phyloP scores from a whole-genome alignment of 805 yeast genomes.

The Kluyveromyces nonfermentans region DNA sequence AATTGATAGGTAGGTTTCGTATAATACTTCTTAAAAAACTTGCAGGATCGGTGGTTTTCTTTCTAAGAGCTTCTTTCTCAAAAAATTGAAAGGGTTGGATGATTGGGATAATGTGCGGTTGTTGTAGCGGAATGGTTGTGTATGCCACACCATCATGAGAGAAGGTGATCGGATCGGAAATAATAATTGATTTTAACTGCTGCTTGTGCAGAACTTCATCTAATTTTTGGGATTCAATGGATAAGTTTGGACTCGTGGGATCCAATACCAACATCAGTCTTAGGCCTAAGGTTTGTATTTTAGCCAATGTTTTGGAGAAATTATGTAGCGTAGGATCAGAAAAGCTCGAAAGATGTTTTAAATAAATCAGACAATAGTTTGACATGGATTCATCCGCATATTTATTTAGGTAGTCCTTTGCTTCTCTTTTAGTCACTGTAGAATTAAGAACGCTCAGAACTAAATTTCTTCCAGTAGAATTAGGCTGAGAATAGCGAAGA shows the following conservation, averaged over 20 bases:
- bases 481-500: constrained; percentile 16
- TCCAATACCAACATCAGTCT: constrained; percentile 62
- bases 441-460: constrained; percentile 79
- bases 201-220: constrained; percentile 18
- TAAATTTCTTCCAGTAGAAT: constrained; percentile 41
- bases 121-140: constrained; percentile 21
- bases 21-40: constrained; percentile 26
- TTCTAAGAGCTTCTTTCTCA: constrained; percentile 34
- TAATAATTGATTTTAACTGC: constrained; percentile 17
- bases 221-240: constrained; percentile 16
- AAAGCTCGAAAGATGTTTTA: constrained; percentile 16
- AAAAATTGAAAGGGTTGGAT: constrained; percentile 64
- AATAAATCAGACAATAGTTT: constrained; percentile 22
- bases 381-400: constrained; percentile 34
- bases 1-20: constrained; percentile 31
- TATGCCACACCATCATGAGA: constrained; percentile 9
- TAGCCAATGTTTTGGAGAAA: constrained; percentile 19
- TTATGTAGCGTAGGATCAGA: constrained; percentile 7
- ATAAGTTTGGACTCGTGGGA: constrained; percentile 15
- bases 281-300: constrained; percentile 41
- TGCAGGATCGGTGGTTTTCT: constrained; percentile 33
- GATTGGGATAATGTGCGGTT: constrained; percentile 33
- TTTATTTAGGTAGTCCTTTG: constrained; percentile 65
- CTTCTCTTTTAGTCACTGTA: constrained; percentile 91
- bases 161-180: constrained; percentile 17